phyloP scores from a whole-genome alignment of 2,329 filamentous ascomycete genomes.

The Aspergillus cejpii region DNA sequence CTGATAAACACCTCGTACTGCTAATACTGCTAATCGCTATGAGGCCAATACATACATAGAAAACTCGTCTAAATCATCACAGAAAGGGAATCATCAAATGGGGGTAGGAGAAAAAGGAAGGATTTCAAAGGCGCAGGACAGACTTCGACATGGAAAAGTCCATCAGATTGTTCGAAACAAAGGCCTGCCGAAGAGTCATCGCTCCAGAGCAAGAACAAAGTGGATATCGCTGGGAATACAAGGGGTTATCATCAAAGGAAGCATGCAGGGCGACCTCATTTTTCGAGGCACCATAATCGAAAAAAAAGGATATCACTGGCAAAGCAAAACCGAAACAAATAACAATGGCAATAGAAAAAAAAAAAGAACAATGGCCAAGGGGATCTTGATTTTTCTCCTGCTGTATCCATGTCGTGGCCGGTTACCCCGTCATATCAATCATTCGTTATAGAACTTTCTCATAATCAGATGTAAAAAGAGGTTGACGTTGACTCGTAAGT shows the following conservation, averaged over 20 bases:
- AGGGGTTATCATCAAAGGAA: background rate
- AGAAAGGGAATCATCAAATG: background rate
- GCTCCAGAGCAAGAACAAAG: background rate
- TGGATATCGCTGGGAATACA: background rate
- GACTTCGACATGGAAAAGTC: conserved; percentile 1
- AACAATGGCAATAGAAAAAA: conserved; percentile 9
- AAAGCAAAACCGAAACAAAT: conserved; percentile 5
- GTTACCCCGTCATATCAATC: conserved; percentile 10
- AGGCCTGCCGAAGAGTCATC: background rate
- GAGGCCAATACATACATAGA: conserved; percentile 20
- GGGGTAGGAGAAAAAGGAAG: background rate
- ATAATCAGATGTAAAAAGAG: conserved; percentile 92
- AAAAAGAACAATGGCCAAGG: background rate
- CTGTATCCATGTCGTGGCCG: background rate
- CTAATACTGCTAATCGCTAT: conserved; percentile 13
- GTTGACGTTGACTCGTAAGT: conserved; percentile 89
- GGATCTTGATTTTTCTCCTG: background rate
- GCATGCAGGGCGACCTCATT: conserved; percentile 6
- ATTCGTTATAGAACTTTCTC: conserved; percentile 85
- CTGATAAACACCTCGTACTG: background rate
- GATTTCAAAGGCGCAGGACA: background rate
- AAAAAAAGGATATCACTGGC: conserved; percentile 7
- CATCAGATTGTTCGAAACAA: background rate
- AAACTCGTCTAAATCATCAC: conserved; percentile 19
- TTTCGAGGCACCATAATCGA: conserved; percentile 11